These are phyloP conservation scores for Podospora pseudocomata DNA, from an alignment of 495 filamentous ascomycete genomes.

Conservation along the genomic window DNA sequence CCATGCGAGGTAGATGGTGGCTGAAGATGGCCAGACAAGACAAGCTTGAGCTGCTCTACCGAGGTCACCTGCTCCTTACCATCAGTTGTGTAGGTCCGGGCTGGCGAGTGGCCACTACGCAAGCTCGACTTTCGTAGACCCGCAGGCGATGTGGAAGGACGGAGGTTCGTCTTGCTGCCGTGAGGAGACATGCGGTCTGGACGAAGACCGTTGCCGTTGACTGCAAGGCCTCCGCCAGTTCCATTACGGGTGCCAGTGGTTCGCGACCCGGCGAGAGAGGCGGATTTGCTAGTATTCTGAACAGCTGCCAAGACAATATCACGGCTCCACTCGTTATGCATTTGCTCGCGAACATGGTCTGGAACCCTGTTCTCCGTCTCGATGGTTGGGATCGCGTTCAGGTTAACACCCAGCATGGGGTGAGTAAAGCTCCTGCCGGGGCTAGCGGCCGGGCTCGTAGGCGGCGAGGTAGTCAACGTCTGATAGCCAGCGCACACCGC, in stretches of 20 bases:
- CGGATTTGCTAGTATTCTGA: conserved; percentile 62
- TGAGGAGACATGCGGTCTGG: conserved; percentile 37
- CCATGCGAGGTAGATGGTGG: conserved; percentile 29
- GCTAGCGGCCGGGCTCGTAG: conserved; percentile 65
- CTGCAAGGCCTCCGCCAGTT: conserved; percentile 49
- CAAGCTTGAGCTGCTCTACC: conserved; percentile 81
- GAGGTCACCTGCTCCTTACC: conserved; percentile 63
- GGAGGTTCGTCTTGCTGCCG: conserved; percentile 40
- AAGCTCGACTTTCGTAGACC: conserved; percentile 42
- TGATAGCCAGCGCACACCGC: conserved; percentile 67
- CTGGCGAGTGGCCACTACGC: conserved; percentile 47
- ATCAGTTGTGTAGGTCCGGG: conserved; percentile 53
- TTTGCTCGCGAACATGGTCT: conserved; percentile 60
- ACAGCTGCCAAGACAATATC: conserved; percentile 64
- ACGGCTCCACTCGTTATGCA: conserved; percentile 68
- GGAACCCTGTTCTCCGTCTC: conserved; percentile 39
- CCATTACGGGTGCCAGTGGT: conserved; percentile 48
- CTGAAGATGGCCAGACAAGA: conserved; percentile 53
- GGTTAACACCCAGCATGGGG: conserved; percentile 51
- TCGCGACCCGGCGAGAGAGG: conserved; percentile 70
- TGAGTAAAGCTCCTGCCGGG: conserved; percentile 63
- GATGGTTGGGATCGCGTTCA: conserved; percentile 37
- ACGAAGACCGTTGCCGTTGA: conserved; percentile 52
- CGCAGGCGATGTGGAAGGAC: conserved; percentile 39
- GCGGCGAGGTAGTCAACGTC: conserved; percentile 52